Conservation (phyloP, 768 basidiomycete species). For the Amanita pseudoporphyria region DNA sequence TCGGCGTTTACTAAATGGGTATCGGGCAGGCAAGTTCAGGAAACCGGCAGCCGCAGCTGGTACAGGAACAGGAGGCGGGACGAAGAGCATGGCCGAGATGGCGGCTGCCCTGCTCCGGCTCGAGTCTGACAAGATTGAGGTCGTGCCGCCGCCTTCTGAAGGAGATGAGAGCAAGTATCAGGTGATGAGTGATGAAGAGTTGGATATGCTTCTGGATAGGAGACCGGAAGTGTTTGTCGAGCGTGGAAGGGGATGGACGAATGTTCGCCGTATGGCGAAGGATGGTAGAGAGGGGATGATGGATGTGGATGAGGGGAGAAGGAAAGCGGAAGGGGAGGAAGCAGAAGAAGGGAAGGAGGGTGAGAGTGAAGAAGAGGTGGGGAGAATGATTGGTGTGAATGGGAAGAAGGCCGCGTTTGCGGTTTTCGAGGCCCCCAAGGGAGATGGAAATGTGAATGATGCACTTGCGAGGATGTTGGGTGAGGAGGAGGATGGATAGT, state of each 20-base stretch:
- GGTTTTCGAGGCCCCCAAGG: constrained; percentile 60
- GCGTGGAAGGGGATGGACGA: constrained; percentile 68
- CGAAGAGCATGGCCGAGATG: constrained; percentile 65
- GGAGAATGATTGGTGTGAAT: constrained; percentile 7
- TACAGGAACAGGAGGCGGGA: constrained; percentile 29
- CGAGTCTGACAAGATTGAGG: constrained; percentile 84
- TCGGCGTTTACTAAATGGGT: neutral
- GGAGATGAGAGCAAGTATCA: constrained; percentile 59
- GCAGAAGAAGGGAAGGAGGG: constrained; percentile 1
- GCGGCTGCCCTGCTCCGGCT: constrained; percentile 67
- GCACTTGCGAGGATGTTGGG: constrained; percentile 62
- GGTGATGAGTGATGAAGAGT: constrained; percentile 74
- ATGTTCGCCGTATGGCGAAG: constrained; percentile 21
- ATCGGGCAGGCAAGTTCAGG: constrained; percentile 67
- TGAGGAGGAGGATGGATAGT: constrained; percentile 24
- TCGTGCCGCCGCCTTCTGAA: constrained; percentile 45
- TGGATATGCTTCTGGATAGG: constrained; percentile 76
- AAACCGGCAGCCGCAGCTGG: constrained; percentile 47
- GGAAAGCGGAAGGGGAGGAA: constrained; percentile 11
- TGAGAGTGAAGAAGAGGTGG: no score
- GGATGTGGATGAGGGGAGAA: constrained; percentile 9
- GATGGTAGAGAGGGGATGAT: constrained; percentile 8
- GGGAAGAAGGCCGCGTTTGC: constrained; percentile 56
- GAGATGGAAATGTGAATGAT: constrained; percentile 46
- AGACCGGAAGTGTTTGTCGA: constrained; percentile 62